Evolutionary conservation across 2,329 filamentous ascomycete species (phyloP), one percentile per base, ranked within the genome.

Genomic region (Colletotrichum melonis): DNA sequence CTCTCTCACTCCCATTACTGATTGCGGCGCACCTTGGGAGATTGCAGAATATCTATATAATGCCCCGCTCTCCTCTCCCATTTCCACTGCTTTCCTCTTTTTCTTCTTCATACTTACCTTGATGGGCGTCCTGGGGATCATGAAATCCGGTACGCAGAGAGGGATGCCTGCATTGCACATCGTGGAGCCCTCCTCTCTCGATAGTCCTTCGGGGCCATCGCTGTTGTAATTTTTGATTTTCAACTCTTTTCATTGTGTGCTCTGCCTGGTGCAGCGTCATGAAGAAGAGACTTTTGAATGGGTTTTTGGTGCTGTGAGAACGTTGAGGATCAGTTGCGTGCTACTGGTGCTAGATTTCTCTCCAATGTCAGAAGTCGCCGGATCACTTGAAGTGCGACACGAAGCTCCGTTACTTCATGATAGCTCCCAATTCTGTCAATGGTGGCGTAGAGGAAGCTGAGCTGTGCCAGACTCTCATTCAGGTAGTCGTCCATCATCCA

Each of bases 91-190:
- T 24, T 5, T 26, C 7, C n/a, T 5, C 0, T 22, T 52, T 64
- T 59, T 56, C 4, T 19, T 59, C 57, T 35, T 84, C 83, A 88
- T 87, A 87, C 86, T 87, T 87, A 87, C 84, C 85, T 88, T 87
- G 81, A 82, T 81, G 79, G 80, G 82, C 79, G 78, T 74, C 76
- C 75, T 79, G 80, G 79, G 78, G 85, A 80, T 88, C 86, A 87
- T 75, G 83, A 84, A 83, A 78, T 76, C 81, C 78, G 77, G 77
- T 69, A 76, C 77, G 80, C 82, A 86, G 82, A 79, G 77, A 77
- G 82, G 83, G 79, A 82, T 81, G 82, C 84, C 86, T 88, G 85
- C 86, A 88, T 87, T 86, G 86, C 85, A 88, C 86, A 86, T 79
- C 85, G 64, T 64, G 69, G 73, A 60, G 73, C 71, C 63, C 58